Conservation (phyloP, 1,139 yeast genomes). For the Blastobotrys serpentis region DNA sequence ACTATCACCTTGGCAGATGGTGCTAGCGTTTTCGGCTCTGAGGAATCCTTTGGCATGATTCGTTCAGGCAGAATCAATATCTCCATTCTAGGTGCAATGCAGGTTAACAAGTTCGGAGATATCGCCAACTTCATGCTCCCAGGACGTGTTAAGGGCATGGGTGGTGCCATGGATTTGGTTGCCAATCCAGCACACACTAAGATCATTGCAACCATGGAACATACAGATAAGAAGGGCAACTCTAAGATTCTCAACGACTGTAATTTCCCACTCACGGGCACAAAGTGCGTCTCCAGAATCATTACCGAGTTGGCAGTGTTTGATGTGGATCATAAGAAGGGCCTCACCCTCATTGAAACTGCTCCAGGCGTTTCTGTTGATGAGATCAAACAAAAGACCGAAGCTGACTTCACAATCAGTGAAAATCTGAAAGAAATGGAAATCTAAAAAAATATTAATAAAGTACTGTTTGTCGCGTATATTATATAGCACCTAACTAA, state of each 20-base stretch:
- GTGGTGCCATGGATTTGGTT: constrained; percentile 53
- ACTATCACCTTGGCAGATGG: constrained; percentile 46
- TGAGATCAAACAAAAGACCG: constrained; percentile 42
- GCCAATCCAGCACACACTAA: constrained; percentile 45
- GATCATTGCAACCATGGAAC: constrained; percentile 48
- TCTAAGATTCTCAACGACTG: constrained; percentile 45
- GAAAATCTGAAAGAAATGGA: constrained; percentile 32
- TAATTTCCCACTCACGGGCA: constrained; percentile 47
- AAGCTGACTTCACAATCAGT: constrained; percentile 41
- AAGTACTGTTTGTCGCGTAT: no score
- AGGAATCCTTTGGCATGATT: constrained; percentile 49
- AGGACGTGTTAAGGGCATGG: constrained; percentile 50
- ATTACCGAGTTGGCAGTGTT: constrained; percentile 50
- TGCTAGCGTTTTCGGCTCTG: constrained; percentile 47
- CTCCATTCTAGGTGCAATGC: constrained; percentile 48
- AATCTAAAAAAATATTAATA: no score
- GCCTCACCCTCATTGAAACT: constrained; percentile 41
- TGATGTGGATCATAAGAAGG: constrained; percentile 42
- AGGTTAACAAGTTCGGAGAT: constrained; percentile 46
- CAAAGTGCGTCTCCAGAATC: constrained; percentile 45
- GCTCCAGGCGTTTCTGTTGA: constrained; percentile 42
- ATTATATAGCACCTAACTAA: constrained; percentile 10
- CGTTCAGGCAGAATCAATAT: constrained; percentile 45
- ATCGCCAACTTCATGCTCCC: constrained; percentile 51
- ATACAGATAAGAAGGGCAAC: constrained; percentile 45